phyloP scores from a whole-genome alignment of 805 yeast species.

The Saccharomycopsis selenospora region DNA sequence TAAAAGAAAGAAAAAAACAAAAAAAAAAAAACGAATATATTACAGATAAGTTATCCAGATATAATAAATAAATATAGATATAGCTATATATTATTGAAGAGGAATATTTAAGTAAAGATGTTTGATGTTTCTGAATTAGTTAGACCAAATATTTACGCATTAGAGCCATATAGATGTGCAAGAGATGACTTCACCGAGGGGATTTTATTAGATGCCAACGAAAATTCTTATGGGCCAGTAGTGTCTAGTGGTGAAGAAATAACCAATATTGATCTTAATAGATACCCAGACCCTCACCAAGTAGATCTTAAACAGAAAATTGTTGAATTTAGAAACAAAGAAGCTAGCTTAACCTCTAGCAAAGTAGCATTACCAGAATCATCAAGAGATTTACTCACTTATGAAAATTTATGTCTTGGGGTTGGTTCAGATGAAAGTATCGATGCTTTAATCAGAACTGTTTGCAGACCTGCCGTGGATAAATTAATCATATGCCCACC shows the following conservation, averaged over 20 bases:
- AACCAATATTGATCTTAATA: constrained; percentile 52
- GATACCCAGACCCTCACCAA: constrained; percentile 98
- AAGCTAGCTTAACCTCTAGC: constrained; percentile 24
- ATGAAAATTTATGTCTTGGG: constrained; percentile 79
- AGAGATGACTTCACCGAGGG: constrained; percentile 92
- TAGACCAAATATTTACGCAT: constrained; percentile 74
- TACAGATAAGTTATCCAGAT: too few species aligned
- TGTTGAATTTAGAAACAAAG: constrained; percentile 60
- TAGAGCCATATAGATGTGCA: constrained; percentile 94
- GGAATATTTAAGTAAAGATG: too few species aligned
- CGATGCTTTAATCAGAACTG: constrained; percentile 78
- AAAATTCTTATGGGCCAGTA: constrained; percentile 89
- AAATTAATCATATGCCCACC: constrained; percentile 87
- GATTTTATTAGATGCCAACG: constrained; percentile 87
- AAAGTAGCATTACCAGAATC: constrained; percentile 24
- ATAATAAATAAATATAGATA: too few species aligned
- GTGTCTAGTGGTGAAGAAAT: constrained; percentile 37
- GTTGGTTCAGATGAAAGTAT: constrained; percentile 97
- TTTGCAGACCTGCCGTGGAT: constrained; percentile 75
- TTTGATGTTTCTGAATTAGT: constrained; percentile 38
- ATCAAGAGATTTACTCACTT: constrained; percentile 32
- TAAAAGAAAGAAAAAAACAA: too few species aligned
- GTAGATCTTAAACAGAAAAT: constrained; percentile 62
- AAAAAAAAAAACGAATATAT: too few species aligned
- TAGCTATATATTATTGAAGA: too few species aligned